phyloP scores from a whole-genome alignment of 257 asterid genomes.

The Gentiana dahurica region DNA sequence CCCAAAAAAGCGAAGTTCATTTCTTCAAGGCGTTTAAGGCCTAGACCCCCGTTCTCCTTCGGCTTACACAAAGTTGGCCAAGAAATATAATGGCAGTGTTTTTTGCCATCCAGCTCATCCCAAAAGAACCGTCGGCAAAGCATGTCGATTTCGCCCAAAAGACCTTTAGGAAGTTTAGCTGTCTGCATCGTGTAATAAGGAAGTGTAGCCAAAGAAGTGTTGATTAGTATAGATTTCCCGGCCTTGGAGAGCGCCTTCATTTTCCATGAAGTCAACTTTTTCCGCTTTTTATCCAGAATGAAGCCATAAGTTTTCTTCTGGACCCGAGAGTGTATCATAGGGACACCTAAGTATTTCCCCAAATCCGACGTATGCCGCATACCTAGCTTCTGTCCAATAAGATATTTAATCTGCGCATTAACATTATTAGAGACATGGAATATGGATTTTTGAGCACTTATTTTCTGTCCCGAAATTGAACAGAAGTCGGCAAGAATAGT shows the following conservation, averaged over 20 bases:
- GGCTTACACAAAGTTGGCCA: background rate
- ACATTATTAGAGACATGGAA: background rate
- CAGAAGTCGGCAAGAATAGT: too few relatives aligned
- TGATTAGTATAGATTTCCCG: background rate
- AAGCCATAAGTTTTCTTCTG: background rate
- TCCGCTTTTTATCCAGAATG: background rate
- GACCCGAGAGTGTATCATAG: background rate
- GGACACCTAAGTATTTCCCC: background rate
- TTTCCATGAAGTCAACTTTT: background rate
- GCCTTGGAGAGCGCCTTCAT: background rate
- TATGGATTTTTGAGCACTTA: background rate
- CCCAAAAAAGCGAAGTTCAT: slow-evolving; percentile 12
- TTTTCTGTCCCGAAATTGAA: background rate
- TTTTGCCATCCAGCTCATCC: background rate
- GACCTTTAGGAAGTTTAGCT: background rate
- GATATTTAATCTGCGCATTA: background rate
- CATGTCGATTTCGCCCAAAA: background rate
- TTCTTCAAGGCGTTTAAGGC: slow-evolving; percentile 26
- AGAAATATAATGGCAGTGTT: background rate
- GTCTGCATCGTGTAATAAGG: background rate
- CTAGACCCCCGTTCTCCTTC: background rate
- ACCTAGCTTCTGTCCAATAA: background rate
- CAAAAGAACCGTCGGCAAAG: background rate
- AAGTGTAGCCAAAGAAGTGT: background rate
- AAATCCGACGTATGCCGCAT: background rate